Base-by-base conservation (phyloP, 2,329 filamentous ascomycete genomes). In the Calonectria pseudoreteaudii region DNA sequence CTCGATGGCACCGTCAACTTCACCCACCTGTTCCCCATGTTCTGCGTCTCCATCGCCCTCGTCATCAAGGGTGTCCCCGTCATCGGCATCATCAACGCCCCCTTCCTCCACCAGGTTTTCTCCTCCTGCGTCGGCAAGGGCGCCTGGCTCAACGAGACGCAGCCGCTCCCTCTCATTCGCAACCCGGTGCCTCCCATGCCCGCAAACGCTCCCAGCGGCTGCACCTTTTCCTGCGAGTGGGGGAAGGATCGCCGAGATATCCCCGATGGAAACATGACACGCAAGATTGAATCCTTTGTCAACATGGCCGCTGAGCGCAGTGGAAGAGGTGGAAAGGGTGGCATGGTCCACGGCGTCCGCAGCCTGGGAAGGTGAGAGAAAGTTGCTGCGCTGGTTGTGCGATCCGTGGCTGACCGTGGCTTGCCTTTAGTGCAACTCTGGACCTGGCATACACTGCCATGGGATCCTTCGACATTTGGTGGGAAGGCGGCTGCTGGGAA, bases 1-100 rank as follows among this genome's bases (percentile, higher is more conserved):
- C 88, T 95, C 34, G 94, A 95, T 80, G 93, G 93, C 86, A 95
- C 94, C 4, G 93, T 95, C 73, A 95, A 95, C 86, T 95, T 94
- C 85, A 94, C 93, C 36, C 94, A 95, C 82, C 88, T 94, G 8
- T 95, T 94, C 81, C 93, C 93, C 72, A 94, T 95, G 92, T 95
- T 94, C 85, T 95, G 94, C 83, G 92, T 95, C 53, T 94, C 92
- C 44, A 95, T 95, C 79, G 93, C 89, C 64, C 92, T 95, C 80
- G 86, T 93, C 30, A 80, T 94, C 69, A 83, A 89, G 23, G 87
- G 89, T 9, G 83, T 86, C 34, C 92, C 94, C 3, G 83, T 92
- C 2, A 90, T 95, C 66, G 94, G 94, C 26, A 90, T 95, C 58
- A 92, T 95, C 80, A 91, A 93, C 79, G 93, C 93, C 0, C 94